These are phyloP conservation scores for Wallacemonas sp. DNA, from an alignment of 208 protist species.

Conservation along the genomic window DNA sequence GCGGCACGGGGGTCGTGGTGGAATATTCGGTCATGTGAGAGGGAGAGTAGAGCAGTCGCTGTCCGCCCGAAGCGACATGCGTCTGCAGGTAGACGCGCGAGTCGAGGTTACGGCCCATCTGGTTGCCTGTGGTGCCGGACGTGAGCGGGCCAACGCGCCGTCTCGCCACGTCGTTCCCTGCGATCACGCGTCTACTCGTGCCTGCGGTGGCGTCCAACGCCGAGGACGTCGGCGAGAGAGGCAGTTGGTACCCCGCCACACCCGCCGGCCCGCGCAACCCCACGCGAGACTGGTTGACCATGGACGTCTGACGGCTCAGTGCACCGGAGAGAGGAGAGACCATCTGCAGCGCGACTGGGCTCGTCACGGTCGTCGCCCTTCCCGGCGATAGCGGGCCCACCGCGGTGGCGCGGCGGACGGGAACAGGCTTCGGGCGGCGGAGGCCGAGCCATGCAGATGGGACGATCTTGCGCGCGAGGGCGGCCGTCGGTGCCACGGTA, in stretches of 20 bases:
- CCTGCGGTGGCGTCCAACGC: background rate
- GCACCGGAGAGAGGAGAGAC: background rate
- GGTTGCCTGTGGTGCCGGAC: background rate
- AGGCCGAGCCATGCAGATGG: background rate
- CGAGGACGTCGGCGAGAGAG: background rate
- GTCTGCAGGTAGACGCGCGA: conserved; percentile 27
- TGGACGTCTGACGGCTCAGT: background rate
- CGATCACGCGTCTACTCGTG: background rate
- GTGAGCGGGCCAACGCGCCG: background rate
- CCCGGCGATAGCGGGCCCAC: no score
- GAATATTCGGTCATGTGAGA: background rate
- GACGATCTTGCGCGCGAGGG: background rate
- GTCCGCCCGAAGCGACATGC: conserved; percentile 14
- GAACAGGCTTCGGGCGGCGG: background rate
- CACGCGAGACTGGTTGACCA: background rate
- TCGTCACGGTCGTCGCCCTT: background rate
- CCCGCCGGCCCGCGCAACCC: background rate
- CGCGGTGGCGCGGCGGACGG: background rate
- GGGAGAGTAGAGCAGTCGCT: background rate
- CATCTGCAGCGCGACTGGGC: background rate
- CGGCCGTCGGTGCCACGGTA: background rate
- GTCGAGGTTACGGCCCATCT: conserved; percentile 23
- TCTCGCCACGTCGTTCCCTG: background rate
- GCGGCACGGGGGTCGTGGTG: background rate
- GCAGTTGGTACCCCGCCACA: background rate